Percentiles rank a stretch among this genome's conserved stretches.
phyloP scores from a whole-genome alignment of 2,329 filamentous ascomycete genomes.

The Coniella lustricola region DNA sequence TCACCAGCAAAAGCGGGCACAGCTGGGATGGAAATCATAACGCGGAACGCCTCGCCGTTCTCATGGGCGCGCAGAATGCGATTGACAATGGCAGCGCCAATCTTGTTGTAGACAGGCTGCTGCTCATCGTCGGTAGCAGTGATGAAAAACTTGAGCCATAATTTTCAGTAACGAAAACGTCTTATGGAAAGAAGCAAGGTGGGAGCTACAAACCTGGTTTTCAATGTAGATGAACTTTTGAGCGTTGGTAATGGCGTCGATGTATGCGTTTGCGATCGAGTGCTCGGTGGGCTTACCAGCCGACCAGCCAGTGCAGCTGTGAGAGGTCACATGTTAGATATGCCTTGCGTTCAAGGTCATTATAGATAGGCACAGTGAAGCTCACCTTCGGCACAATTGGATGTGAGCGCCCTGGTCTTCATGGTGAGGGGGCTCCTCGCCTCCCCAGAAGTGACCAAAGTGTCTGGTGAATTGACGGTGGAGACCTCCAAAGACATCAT shows the following conservation, averaged over 20 bases:
- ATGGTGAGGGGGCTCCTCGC: conserved; percentile 20
- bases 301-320: conserved; percentile 45
- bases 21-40: conserved; percentile 71
- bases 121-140: conserved; percentile 67
- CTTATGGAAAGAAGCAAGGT: no score
- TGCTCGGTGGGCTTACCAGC: conserved; percentile 51
- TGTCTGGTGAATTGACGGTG: conserved; percentile 27
- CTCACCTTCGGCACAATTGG: conserved; percentile 30
- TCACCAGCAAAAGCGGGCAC: conserved; percentile 81
- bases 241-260: conserved; percentile 60
- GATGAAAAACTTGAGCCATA: conserved; percentile 64
- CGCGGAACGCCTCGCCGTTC: conserved; percentile 60
- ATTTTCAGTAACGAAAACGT: neutral
- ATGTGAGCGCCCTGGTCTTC: conserved; percentile 32
- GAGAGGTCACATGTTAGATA: neutral
- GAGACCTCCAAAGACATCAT: conserved; percentile 23
- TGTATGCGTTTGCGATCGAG: conserved; percentile 82
- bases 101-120: conserved; percentile 67
- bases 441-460: conserved; percentile 32
- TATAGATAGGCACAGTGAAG: no score
- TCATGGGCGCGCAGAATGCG: conserved; percentile 65
- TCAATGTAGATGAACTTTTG: conserved; percentile 74
- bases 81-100: conserved; percentile 72
- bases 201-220: conserved; percentile 45
- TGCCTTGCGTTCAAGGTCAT: neutral